Percentiles rank a stretch among this genome's conserved stretches.
Evolutionary conservation across 2,329 filamentous ascomycete species (phyloP).

Genomic region (Fusarium tanahbumbuense): DNA sequence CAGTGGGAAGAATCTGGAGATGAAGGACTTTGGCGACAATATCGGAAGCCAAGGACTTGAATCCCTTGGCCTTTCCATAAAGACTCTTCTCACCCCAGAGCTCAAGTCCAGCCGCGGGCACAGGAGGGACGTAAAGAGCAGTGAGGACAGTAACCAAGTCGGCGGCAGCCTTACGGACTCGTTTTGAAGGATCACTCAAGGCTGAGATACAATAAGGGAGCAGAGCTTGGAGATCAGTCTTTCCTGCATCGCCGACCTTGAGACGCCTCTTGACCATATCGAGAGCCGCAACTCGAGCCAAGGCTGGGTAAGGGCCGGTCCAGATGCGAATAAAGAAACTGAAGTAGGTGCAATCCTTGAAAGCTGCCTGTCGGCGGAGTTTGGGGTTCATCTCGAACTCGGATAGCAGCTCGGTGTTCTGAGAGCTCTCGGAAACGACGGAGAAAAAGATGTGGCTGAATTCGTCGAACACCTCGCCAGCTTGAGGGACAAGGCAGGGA

Average conservation of each 20-base stretch:
- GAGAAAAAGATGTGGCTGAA: constrained; percentile 69
- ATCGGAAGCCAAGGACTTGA: constrained; percentile 69
- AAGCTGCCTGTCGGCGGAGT: constrained; percentile 65
- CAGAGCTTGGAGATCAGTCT: constrained; percentile 78
- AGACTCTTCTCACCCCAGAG: constrained; percentile 72
- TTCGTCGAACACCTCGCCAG: constrained; percentile 66
- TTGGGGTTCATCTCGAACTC: constrained; percentile 67
- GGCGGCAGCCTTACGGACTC: constrained; percentile 80
- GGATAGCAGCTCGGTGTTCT: constrained; percentile 55
- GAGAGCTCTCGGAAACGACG: constrained; percentile 59
- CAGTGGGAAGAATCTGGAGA: constrained; percentile 74
- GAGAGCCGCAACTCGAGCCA: constrained; percentile 76
- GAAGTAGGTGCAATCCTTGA: constrained; percentile 74
- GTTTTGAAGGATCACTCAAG: constrained; percentile 79
- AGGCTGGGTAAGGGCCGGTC: constrained; percentile 75
- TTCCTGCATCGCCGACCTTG: constrained; percentile 60
- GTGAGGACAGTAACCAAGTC: constrained; percentile 71
- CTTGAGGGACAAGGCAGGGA: constrained; percentile 64
- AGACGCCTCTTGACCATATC: constrained; percentile 70
- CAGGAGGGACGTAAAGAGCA: constrained; percentile 56
- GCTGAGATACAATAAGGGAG: constrained; percentile 84
- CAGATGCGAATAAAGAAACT: constrained; percentile 82
- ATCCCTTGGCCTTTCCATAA: constrained; percentile 68
- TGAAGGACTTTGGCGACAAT: constrained; percentile 71
- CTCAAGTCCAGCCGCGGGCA: constrained; percentile 54